Evolutionary conservation across 345 rosid species (phyloP), one percentile per base, ranked within the genome.

Genomic region (Laguncularia racemosa): DNA sequence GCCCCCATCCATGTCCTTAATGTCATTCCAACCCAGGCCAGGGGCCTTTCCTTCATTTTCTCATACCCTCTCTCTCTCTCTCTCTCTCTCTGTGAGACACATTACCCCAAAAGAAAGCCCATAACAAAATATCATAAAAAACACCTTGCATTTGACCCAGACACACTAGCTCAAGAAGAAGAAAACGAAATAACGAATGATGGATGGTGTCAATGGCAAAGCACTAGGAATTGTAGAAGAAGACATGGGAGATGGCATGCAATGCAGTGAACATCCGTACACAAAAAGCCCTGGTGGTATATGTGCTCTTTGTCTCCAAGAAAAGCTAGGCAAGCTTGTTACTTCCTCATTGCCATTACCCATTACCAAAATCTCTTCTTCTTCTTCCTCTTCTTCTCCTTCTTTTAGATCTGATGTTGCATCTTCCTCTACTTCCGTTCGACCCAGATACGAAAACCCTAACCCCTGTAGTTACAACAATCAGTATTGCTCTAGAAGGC

Each of bases 241-340:
- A 55, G 96, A 84, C 7, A 90, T 84, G 48, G 76, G 84, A 76
- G 88, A 85, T 66, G 91, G 89, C 1, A 83, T 82, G 96, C 88
- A 76, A 57, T 86, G 99, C 64, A 66, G 75, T 67, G 76, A 84
- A 57, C 99, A 93, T 64, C 99, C 99, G 46, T 84, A 76, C 44
- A 77, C 81, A 0, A 81, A 71, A 59, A 90, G 88, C 83, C 89
- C 90, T 47, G 96, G 97, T 50, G 99, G 99, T 67, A 87, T 93
- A 81, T 93, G 99, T 67, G 97, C 97, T 43, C 81, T 85, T 69
- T 93, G 99, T 61, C 97, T 93, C 53, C 96, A 93, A 57, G 99
- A 93, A 45, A 90, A 90, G 82, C 90, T 93, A 4, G 97, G 99
- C 52, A 88, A 93, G 80, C 85, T 93, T 15, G 90, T 93, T 21